A percentile compares a stretch with the other conserved stretches of the same genome.
Evolutionary conservation across 495 filamentous ascomycete species (phyloP).

Genomic region (Talaromyces stipitatus): DNA sequence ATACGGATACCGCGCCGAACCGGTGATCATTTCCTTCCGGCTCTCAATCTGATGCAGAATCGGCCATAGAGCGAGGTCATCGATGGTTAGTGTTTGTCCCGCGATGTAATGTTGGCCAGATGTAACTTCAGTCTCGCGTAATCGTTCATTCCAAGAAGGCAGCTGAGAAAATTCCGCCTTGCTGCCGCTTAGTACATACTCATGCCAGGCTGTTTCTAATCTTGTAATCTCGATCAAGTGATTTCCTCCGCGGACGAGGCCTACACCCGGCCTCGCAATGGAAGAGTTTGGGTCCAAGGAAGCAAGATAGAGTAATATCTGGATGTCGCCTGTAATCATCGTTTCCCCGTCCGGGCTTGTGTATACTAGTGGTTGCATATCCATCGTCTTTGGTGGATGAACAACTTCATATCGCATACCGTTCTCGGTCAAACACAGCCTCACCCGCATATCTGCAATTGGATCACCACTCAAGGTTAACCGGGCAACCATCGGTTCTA

Average conservation of each 20-base stretch:
- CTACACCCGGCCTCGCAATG: slow-evolving; percentile 22
- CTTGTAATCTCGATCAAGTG: slow-evolving; percentile 24
- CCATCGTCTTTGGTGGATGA: slow-evolving; percentile 3
- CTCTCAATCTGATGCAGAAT: slow-evolving; percentile 52
- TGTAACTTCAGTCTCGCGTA: slow-evolving; percentile 11
- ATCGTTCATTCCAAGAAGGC: slow-evolving; percentile 40
- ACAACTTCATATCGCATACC: slow-evolving; percentile 44
- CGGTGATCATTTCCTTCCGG: slow-evolving; percentile 17
- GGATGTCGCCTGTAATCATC: slow-evolving; percentile 23
- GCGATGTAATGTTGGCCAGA: slow-evolving; percentile 47
- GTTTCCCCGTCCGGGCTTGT: slow-evolving; percentile 18
- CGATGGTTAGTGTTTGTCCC: slow-evolving; percentile 47
- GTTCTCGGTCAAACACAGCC: slow-evolving; percentile 50
- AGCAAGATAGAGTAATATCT: slow-evolving; percentile 25
- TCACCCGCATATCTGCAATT: slow-evolving; percentile 50
- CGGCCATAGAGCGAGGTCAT: slow-evolving; percentile 68
- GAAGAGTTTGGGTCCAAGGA: slow-evolving; percentile 13
- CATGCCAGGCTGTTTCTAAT: slow-evolving; percentile 25
- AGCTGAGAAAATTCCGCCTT: slow-evolving; percentile 14
- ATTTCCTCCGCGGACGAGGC: slow-evolving; percentile 23
- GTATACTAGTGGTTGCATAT: slow-evolving; percentile 10
- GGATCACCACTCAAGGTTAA: slow-evolving; percentile 45
- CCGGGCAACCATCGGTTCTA: slow-evolving; percentile 40
- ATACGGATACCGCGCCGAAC: slow-evolving; percentile 26
- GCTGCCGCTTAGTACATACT: slow-evolving; percentile 8